phyloP scores from a whole-genome alignment of 2,329 filamentous ascomycete species.

The Diplodia mutila region DNA sequence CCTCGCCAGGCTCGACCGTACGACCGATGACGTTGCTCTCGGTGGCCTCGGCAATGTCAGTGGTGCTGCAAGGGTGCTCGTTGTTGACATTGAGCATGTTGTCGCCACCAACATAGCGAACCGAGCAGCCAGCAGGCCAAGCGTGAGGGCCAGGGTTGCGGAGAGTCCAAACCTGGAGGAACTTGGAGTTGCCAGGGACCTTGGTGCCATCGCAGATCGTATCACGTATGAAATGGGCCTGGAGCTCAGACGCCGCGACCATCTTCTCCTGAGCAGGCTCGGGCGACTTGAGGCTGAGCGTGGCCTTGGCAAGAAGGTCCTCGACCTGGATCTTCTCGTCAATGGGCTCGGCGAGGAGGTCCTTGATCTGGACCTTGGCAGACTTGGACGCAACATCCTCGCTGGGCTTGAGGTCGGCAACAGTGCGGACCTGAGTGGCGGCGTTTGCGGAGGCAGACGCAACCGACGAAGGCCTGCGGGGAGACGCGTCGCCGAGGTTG shows the following conservation, averaged over 20 bases:
- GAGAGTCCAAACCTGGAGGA: slow-evolving; percentile 90
- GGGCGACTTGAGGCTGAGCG: slow-evolving; percentile 20
- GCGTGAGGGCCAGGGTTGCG: slow-evolving; percentile 76
- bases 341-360: slow-evolving; percentile 41
- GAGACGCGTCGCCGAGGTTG: slow-evolving; percentile 70
- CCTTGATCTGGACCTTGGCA: slow-evolving; percentile 45
- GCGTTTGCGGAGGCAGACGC: slow-evolving; percentile 57
- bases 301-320: slow-evolving; percentile 29
- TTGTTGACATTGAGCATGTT: slow-evolving; percentile 94
- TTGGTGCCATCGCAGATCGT: slow-evolving; percentile 76
- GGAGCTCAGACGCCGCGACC: slow-evolving; percentile 44
- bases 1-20: slow-evolving; percentile 72
- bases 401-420: slow-evolving; percentile 60
- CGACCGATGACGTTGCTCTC: slow-evolving; percentile 78
- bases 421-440: slow-evolving; percentile 68
- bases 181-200: slow-evolving; percentile 70
- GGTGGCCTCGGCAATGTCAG: slow-evolving; percentile 75
- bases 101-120: slow-evolving; percentile 91
- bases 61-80: slow-evolving; percentile 74
- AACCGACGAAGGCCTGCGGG: slow-evolving; percentile 53
- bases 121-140: slow-evolving; percentile 89
- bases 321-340: slow-evolving; percentile 40
- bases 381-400: slow-evolving; percentile 46
- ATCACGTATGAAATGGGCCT: slow-evolving; percentile 76
- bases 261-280: slow-evolving; percentile 28